phyloP scores from a whole-genome alignment of 2,329 filamentous ascomycete genomes.

The Verticillium isaacii region DNA sequence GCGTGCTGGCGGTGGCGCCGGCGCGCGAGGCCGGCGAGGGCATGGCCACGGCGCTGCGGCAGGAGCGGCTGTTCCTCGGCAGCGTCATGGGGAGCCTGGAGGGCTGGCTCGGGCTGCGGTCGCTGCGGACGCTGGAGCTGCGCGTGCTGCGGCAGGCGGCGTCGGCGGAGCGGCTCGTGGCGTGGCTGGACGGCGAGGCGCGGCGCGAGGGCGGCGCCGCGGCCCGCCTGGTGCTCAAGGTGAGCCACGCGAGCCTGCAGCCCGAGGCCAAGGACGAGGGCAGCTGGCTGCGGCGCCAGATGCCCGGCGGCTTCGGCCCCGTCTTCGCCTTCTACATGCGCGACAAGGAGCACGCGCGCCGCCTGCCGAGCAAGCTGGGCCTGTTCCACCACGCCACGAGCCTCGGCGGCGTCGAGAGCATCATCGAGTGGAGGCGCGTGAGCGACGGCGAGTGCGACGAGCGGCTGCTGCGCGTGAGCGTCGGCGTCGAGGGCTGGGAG shows the following conservation, averaged over 20 bases:
- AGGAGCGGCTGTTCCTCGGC: constrained; percentile 74
- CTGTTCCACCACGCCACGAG: constrained; percentile 95
- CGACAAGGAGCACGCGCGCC: constrained; percentile 54
- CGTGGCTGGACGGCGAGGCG: constrained; percentile 58
- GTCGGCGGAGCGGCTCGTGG: constrained; percentile 65
- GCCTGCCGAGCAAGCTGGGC: constrained; percentile 70
- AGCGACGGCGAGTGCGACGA: constrained; percentile 69
- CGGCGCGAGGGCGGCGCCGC: constrained; percentile 32
- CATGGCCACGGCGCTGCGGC: constrained; percentile 51
- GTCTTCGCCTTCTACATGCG: constrained; percentile 76
- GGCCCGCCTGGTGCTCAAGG: constrained; percentile 48
- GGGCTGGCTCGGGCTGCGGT: constrained; percentile 86
- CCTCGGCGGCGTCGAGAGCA: constrained; percentile 86
- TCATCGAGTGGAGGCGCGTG: constrained; percentile 97
- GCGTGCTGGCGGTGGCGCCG: constrained; percentile 66
- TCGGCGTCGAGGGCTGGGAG: constrained; percentile 83
- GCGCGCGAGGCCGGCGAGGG: constrained; percentile 26
- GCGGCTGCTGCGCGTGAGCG: constrained; percentile 71
- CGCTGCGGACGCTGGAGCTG: constrained; percentile 79
- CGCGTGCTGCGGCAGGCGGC: constrained; percentile 72
- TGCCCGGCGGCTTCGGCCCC: constrained; percentile 86
- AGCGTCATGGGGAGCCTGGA: constrained; percentile 85
- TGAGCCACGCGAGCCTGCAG: constrained; percentile 80
- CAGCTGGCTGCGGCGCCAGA: constrained; percentile 77
- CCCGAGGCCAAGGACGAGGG: constrained; percentile 47